Evolutionary conservation across 1,139 yeast genomes (phyloP), one percentile per base, ranked within the genome.

Genomic region (Yamadazyma jaroonii): DNA sequence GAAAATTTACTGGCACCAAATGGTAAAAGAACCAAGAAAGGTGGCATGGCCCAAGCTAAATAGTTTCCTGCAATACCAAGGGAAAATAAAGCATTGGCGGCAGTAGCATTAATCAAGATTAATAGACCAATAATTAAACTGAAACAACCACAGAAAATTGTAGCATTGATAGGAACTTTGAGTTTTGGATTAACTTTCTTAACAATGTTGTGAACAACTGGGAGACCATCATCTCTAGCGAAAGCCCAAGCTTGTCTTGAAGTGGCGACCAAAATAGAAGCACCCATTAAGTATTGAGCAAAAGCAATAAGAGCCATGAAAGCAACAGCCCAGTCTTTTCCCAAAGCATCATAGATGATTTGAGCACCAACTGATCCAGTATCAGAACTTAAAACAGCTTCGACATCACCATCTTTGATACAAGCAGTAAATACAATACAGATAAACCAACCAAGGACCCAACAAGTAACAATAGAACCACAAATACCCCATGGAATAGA

Each of bases 271-370:
- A 60, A 48, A 31, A 60, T 53, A 1, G 67, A 62, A 11, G 55
- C 52, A 26, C 87, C 88, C 87, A 83, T 83, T 36, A 79, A 55
- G 58, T 74, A 80, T 56, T 79, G 85, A 36, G 83, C 81, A 47
- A 70, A 59, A 2, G 82, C 78, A 50, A 78, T 77, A 34, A 79
- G 54, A 1, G 77, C 54, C 82, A 80, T 78, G 38, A 82, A 75
- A 0, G 79, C 82, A 50, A 77, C 69, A 2, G 88, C 81, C 87
- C 89, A 83, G 35, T 69, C 64, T 52, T 77, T 78, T 29, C 92
- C 92, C 40, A 84, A 64, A 1, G 82, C 72, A 54, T 84, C 82
- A 51, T 64, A 72, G 42, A 81, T 67, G 37, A 84, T 70, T 58
- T 81, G 88, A 10, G 92, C 88, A 61, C 79, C 66, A 21, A 79